A percentile compares a stretch with the other conserved stretches of the same genome.
Conservation (phyloP, 2,329 filamentous ascomycete species). For the Proliferodiscus dingleyae region DNA sequence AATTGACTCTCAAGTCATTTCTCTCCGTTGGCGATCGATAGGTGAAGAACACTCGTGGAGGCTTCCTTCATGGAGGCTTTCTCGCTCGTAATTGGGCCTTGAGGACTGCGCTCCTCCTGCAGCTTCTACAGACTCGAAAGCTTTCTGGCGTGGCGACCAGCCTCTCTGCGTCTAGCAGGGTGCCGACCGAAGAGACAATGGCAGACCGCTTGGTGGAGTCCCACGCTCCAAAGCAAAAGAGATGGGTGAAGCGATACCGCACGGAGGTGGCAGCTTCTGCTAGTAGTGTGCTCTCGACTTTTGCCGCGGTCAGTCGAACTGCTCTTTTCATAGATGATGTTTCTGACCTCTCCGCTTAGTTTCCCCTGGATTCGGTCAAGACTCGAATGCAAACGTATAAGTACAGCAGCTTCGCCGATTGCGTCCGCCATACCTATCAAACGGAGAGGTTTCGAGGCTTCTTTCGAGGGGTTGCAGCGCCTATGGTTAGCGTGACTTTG, state of each 20-base stretch:
- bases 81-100: conserved; percentile 12
- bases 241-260: conserved; percentile 69
- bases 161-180: neutral
- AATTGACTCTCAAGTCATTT: neutral
- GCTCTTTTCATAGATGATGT: conserved; percentile 1
- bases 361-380: conserved; percentile 84
- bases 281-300: conserved; percentile 72
- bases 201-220: conserved; percentile 9
- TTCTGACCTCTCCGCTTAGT: conserved; percentile 36
- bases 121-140: conserved; percentile 7
- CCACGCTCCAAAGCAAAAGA: conserved; percentile 35
- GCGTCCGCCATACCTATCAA: conserved; percentile 69
- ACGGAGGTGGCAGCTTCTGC: conserved; percentile 75
- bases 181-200: conserved; percentile 1
- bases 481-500: conserved; percentile 73
- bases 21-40: neutral
- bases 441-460: conserved; percentile 71
- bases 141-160: conserved; percentile 6
- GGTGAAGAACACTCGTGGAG: neutral
- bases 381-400: conserved; percentile 86
- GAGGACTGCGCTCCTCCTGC: conserved; percentile 13
- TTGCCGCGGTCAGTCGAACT: conserved; percentile 53
- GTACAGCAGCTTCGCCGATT: conserved; percentile 69
- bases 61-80: conserved; percentile 13
- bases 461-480: conserved; percentile 76